Base-by-base conservation (phyloP, 768 basidiomycete species). In the Daedalea quercina region DNA sequence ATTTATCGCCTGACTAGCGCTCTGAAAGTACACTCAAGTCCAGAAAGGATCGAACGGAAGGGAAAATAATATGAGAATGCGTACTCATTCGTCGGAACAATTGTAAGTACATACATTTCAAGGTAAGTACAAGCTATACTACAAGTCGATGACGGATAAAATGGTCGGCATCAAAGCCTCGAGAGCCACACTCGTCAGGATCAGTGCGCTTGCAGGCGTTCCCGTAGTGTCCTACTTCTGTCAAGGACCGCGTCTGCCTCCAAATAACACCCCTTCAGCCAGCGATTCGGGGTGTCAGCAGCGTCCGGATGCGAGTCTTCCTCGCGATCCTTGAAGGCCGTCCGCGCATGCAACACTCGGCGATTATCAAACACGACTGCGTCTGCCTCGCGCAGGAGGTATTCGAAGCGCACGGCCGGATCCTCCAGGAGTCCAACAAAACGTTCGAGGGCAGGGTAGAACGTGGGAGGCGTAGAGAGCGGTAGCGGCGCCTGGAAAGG, bases 331-430 rank as follows among this genome's bases (percentile, higher is more conserved):
- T 73, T 70, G 63, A 97, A 98, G 12, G 83, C 85, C 0, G 84
- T 87, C 22, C 95, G 73, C 0, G 89, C 92, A 66, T 99, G 95
- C 54, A 97, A 66, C 3, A 95, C 82, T 15, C 95, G 74, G 23
- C 94, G 75, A 62, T 98, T 99, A 64, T 97, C 94, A 59, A 99
- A 99, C 9, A 95, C 47, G 19, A 89, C 92, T 4, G 85, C 84
- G 55, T 95, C 91, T 26, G 92, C 91, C 68, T 94, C 90, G 26
- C 70, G 66, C 42, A 97, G 70, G 44, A 79, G 82, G 67, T 90
- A 85, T 57, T 79, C 67, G 54, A 78, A 87, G 40, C 73, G 74
- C 23, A 75, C 77, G 11, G 59, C 60, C 0, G 75, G 72, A 17
- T 77, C 73, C 48, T 84, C 77, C 1, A 94, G 65, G 12, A 84